Base-by-base conservation (phyloP, 1,284 basidiomycete genomes). In the Meripilus lineatus region DNA sequence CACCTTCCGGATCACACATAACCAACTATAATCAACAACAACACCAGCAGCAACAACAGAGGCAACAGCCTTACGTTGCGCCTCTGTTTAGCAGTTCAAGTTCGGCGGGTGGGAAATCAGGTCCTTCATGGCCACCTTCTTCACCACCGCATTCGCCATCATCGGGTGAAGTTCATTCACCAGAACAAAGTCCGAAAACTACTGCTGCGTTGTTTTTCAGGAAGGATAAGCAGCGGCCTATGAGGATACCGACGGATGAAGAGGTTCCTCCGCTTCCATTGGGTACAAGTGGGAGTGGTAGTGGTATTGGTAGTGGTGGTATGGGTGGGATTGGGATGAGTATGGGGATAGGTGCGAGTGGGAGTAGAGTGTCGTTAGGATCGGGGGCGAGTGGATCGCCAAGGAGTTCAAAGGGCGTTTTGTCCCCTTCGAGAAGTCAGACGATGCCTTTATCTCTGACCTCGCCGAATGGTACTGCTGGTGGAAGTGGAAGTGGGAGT, bases 171-270 rank as follows among this genome's bases (percentile, higher is more conserved):
- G 41, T 55, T 30, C 39, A 58, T 44, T 46, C 55, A 30, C n/a
- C 52, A 13, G 45, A 58, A 37, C 56, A 61, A 47, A 56, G 56
- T 48, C 59, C 58, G 37, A 58, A 64, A 47, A 54, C 61, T 24
- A 75, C 74, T 1, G 65, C 69, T 28, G 73, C 73, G 37, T 64
- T 79, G 34, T 71, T 71, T 54, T 64, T 81, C 49, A 75, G 72
- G 58, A 80, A 75, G 61, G 74, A 79, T 46, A 70, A 68, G 51
- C 50, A 63, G 45, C 68, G 69, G 45, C 61, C 60, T 39, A 49
- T 50, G 2, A 50, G 54, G 23, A 38, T 36, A 32, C 48, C 24
- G 8, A 10, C 28, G n/a, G 28, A 30, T 30, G 28, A 30, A 10
- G 28, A 30, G 28, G 28, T n/a, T 8, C n/a, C 8, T 47, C 48